phyloP scores from a whole-genome alignment of 768 basidiomycete genomes.

The Hebeloma cylindrosporum region DNA sequence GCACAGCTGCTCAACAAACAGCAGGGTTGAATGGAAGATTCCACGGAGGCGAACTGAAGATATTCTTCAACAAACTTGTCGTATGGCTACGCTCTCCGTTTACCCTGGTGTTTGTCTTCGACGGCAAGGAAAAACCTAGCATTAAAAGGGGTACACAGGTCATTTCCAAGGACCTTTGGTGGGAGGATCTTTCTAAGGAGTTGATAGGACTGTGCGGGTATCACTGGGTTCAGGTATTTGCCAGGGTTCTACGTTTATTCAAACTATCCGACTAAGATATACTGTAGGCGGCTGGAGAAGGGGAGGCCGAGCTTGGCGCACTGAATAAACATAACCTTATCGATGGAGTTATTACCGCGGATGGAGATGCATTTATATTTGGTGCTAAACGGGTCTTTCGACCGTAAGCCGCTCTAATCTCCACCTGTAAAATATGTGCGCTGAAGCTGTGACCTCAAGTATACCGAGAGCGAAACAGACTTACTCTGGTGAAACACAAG shows the following conservation, averaged over 20 bases:
- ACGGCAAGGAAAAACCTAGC: slow-evolving; percentile 8
- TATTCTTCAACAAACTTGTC: slow-evolving; percentile 10
- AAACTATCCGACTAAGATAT: slow-evolving; percentile 28
- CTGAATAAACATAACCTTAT: slow-evolving; percentile 57
- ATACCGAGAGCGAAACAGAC: background rate
- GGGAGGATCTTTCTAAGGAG: slow-evolving; percentile 1
- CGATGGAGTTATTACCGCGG: slow-evolving; percentile 66
- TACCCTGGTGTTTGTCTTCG: slow-evolving; percentile 14
- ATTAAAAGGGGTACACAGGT: slow-evolving; percentile 5
- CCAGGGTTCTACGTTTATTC: background rate
- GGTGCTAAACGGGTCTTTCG: slow-evolving; percentile 60
- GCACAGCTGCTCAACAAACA: background rate
- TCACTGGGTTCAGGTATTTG: slow-evolving; percentile 19
- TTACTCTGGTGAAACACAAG: background rate
- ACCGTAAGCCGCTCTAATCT: slow-evolving; percentile 30
- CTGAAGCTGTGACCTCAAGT: too few species aligned
- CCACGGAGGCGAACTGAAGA: background rate
- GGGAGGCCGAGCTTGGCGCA: slow-evolving; percentile 71
- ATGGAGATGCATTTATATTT: slow-evolving; percentile 70
- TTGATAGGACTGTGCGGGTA: slow-evolving; percentile 50
- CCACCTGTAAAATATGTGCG: background rate
- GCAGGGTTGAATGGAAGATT: background rate
- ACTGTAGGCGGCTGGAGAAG: slow-evolving; percentile 66
- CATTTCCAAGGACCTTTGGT: background rate
- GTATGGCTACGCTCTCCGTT: slow-evolving; percentile 2